These are phyloP conservation scores for Candida pseudocylindracea DNA, from an alignment of 1,139 yeast species.

Conservation along the genomic window DNA sequence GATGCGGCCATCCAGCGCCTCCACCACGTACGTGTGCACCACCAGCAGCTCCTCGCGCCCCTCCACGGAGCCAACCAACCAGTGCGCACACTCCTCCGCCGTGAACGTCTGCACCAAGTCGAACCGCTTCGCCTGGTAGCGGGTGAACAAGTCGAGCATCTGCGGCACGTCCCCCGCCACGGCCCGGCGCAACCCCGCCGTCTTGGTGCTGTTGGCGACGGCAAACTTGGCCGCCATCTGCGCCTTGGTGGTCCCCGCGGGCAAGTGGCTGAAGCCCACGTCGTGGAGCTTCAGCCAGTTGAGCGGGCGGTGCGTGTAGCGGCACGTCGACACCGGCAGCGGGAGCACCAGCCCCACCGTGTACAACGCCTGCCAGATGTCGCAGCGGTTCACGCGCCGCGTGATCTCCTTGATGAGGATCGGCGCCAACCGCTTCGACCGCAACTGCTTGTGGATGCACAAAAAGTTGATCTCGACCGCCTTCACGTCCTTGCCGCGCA, in stretches of 20 bases:
- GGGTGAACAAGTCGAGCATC: conserved; percentile 32
- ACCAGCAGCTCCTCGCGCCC: conserved; percentile 15
- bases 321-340: conserved; percentile 73
- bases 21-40: conserved; percentile 62
- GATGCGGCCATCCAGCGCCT: conserved; percentile 32
- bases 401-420: conserved; percentile 86
- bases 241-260: conserved; percentile 52
- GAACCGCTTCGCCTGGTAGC: conserved; percentile 37
- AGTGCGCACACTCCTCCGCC: conserved; percentile 56
- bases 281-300: conserved; percentile 82
- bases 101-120: conserved; percentile 52
- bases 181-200: conserved; percentile 47
- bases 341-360: conserved; percentile 89
- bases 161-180: conserved; percentile 35
- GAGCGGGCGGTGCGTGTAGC: conserved; percentile 86
- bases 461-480: conserved; percentile 85
- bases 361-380: conserved; percentile 91
- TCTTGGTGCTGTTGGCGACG: conserved; percentile 35
- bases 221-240: conserved; percentile 69
- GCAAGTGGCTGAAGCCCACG: conserved; percentile 73
- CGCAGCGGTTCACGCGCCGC: conserved; percentile 62
- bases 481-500: conserved; percentile 20
- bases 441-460: conserved; percentile 80
- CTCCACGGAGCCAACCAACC: conserved; percentile 36
- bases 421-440: conserved; percentile 90